Base-by-base conservation (phyloP, 2,329 filamentous ascomycete species). In the Xylaria sp. region DNA sequence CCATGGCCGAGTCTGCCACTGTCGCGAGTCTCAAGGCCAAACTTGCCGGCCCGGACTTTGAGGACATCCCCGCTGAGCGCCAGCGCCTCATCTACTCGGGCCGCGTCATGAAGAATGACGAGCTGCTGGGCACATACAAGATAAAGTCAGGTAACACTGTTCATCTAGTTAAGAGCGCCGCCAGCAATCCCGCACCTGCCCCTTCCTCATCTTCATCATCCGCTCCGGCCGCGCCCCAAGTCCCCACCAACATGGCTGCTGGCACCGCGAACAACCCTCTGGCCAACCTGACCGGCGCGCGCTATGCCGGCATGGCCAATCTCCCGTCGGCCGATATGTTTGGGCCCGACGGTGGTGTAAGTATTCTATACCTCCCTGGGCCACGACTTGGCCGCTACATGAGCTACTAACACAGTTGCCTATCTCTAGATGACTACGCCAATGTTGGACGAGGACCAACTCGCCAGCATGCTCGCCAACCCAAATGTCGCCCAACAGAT, bases 41-140 rank as follows among this genome's bases (percentile, higher is more conserved):
- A 85, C 90, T 99, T 46, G 89, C 94, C 5, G 87, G 88, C 38
- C 82, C 89, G 66, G 93, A 97, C 75, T 93, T 91, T 78, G 95
- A 97, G 80, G 91, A 97, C 80, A 90, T 97, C 65, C 92, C 96
- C 40, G 87, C 91, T 63, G 93, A 97, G 77, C 89, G 94, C 74
- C 95, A 98, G 83, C 93, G 96, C 69, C 86, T 99, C 72, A 99
- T 99, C 83, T 99, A 98, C 85, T 97, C 95, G 6, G 96, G 96
- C 62, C 91, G 95, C 69, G 95, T 99, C 69, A 89, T 99, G 83
- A 99, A 98, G 85, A 96, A 99, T 80, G 89, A 92, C 67, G 95
- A 99, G 76, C 90, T 92, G 0, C 84, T 99, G 51, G 89, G 87
- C 72, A 89, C 89, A 65, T 97, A 97, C 84, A 98, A 97, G 85